These are phyloP conservation scores for Acanthamoeba sp. DNA, from an alignment of 208 protist species.

Conservation along the genomic window DNA sequence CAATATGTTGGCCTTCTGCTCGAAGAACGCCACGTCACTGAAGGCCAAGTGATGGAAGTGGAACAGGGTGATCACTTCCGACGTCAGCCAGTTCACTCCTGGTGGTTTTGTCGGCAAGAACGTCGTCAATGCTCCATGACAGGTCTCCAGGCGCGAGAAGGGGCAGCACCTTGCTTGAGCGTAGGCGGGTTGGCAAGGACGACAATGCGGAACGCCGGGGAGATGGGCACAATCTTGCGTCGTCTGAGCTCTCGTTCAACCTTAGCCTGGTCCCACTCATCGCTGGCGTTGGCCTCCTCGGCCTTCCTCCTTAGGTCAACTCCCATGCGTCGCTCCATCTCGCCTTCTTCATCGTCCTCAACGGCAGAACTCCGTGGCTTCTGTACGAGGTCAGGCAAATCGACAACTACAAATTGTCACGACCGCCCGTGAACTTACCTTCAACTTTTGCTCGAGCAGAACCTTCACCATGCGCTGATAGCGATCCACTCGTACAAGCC, in stretches of 20 bases:
- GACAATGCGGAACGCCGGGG: slow-evolving; percentile 65
- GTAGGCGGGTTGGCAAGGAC: slow-evolving; percentile 64
- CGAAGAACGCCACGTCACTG: slow-evolving; percentile 72
- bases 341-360: slow-evolving; percentile 6
- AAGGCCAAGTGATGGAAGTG: slow-evolving; percentile 90
- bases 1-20: slow-evolving; percentile 71
- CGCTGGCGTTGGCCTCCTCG: background rate
- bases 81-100: slow-evolving; percentile 88
- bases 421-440: background rate
- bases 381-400: too few relatives aligned
- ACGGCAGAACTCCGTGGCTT: too few relatives aligned
- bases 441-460: slow-evolving; percentile 39
- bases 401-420: background rate
- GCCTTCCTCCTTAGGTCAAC: background rate
- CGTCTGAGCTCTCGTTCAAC: slow-evolving; percentile 11
- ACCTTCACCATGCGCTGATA: slow-evolving; percentile 83
- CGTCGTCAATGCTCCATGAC: too few relatives aligned
- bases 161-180: slow-evolving; percentile 68
- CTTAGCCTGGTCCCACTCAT: slow-evolving; percentile 40
- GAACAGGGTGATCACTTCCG: slow-evolving; percentile 94
- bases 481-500: slow-evolving; percentile 90
- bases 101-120: background rate
- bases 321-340: slow-evolving; percentile 53
- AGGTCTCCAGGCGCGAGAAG: too few relatives aligned
- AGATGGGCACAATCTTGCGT: slow-evolving; percentile 55